Percentiles rank a stretch among this genome's conserved stretches.
These are phyloP conservation scores for Metschnikowia continentalis DNA, from an alignment of 805 yeast genomes.

Conservation along the genomic window DNA sequence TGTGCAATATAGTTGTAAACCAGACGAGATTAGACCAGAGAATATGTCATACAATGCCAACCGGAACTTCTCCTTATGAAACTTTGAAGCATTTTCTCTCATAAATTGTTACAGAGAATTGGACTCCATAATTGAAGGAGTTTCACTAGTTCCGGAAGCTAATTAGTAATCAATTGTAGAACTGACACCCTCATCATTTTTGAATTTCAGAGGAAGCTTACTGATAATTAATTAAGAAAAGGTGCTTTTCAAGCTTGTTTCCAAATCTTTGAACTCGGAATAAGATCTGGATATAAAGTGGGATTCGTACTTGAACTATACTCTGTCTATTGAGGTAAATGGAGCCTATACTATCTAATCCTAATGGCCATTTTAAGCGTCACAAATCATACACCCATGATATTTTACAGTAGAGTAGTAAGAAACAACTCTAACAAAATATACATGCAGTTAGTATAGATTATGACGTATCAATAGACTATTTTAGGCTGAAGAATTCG, in stretches of 20 bases:
- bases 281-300: slow-evolving; percentile 61
- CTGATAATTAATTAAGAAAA: slow-evolving; percentile 68
- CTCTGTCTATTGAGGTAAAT: too few species aligned
- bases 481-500: too few species aligned
- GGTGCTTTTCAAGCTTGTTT: slow-evolving; percentile 43
- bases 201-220: slow-evolving; percentile 52
- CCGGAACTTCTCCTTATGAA: slow-evolving; percentile 73
- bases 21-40: too few species aligned
- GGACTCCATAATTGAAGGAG: not conserved
- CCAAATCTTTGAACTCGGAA: slow-evolving; percentile 58
- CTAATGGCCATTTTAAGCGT: too few species aligned
- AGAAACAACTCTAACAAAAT: slow-evolving; percentile 18
- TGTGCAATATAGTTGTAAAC: too few species aligned
- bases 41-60: slow-evolving; percentile 36
- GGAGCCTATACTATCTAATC: too few species aligned
- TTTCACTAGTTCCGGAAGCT: not conserved
- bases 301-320: slow-evolving; percentile 15
- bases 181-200: slow-evolving; percentile 29
- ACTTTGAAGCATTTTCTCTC: slow-evolving; percentile 10
- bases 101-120: not conserved
- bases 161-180: not conserved
- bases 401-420: slow-evolving; percentile 34
- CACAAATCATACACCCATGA: too few species aligned
- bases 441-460: too few species aligned
- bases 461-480: too few species aligned